Evolutionary conservation across 768 basidiomycete species (phyloP), one percentile per base, ranked within the genome.

Genomic region (Krasilnikovozyma curviuscula): DNA sequence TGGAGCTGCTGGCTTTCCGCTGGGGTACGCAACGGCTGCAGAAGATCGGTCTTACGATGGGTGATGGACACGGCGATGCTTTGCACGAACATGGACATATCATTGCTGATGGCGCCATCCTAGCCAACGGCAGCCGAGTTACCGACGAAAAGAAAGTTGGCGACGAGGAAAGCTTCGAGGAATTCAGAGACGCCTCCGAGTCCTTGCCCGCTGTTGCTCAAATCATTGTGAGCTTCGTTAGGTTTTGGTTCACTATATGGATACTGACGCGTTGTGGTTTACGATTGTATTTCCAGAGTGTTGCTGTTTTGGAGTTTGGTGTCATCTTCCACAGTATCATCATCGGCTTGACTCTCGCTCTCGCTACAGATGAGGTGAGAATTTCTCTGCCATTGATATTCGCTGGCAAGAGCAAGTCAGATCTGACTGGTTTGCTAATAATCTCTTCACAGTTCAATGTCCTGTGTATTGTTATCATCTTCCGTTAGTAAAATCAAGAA

Each of bases 401-500:
- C n/a, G n/a, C n/a, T n/a, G n/a, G n/a, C n/a, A n/a, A n/a, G n/a
- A n/a, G n/a, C n/a, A n/a, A n/a, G n/a, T n/a, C n/a, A n/a, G n/a
- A n/a, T n/a, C n/a, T n/a, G n/a, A n/a, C n/a, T n/a, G n/a, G n/a
- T n/a, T n/a, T n/a, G n/a, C n/a, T n/a, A n/a, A n/a, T n/a, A n/a
- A n/a, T n/a, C n/a, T n/a, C n/a, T n/a, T n/a, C n/a, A n/a, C 61
- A 73, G 30, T 93, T 95, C 67, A 83, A 74, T 54, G 65, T 79
- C 16, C 73, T 98, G n/a, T 86, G 93, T 61, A 67, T 84, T 50
- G 91, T 97, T 44, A 63, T 93, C 23, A 67, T 86, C 57, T 88
- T 89, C 67, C 91, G 95, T 59, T 89, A 85, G 86, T n/a, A n/a
- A n/a, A n/a, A n/a, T n/a, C n/a, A n/a, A n/a, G 61, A 60, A n/a